phyloP scores from a whole-genome alignment of 495 filamentous ascomycete species.

The Penicillium fimorum region DNA sequence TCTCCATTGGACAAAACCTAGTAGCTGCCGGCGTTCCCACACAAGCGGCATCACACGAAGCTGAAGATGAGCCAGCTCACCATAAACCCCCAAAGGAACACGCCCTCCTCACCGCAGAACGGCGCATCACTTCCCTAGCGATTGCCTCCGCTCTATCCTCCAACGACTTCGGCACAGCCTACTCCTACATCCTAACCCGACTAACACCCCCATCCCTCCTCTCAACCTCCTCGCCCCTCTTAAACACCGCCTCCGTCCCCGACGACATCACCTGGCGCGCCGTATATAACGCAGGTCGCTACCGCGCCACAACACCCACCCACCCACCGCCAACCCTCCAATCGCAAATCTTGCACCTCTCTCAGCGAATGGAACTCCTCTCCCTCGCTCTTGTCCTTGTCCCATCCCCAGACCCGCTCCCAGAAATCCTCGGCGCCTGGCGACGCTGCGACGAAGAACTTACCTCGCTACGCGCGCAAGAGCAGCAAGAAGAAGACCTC shows the following conservation, averaged over 20 bases:
- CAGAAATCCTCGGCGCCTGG: slow-evolving; percentile 83
- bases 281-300: slow-evolving; percentile 82
- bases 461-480: slow-evolving; percentile 61
- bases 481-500: slow-evolving; percentile 69
- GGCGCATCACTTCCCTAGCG: slow-evolving; percentile 81
- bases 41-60: slow-evolving; percentile 21
- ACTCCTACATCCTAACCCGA: slow-evolving; percentile 83
- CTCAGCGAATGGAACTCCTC: slow-evolving; percentile 86
- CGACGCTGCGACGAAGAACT: slow-evolving; percentile 87
- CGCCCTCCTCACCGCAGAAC: slow-evolving; percentile 46
- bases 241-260: slow-evolving; percentile 32
- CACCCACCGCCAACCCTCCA: slow-evolving; percentile 30
- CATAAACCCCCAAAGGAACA: slow-evolving; percentile 23
- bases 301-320: slow-evolving; percentile 50
- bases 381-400: slow-evolving; percentile 79
- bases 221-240: slow-evolving; percentile 29
- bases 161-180: slow-evolving; percentile 95
- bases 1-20: slow-evolving; percentile 74
- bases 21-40: slow-evolving; percentile 63
- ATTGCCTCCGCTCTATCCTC: slow-evolving; percentile 81
- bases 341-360: slow-evolving; percentile 43
- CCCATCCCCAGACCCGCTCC: slow-evolving; percentile 66
- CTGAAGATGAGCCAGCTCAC: slow-evolving; percentile 12
- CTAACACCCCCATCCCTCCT: slow-evolving; percentile 43
- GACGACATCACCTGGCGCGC: slow-evolving; percentile 93